Evolutionary conservation across 108 stramenopile genomes (phyloP).

Genomic region (Conticribra guillardii): DNA sequence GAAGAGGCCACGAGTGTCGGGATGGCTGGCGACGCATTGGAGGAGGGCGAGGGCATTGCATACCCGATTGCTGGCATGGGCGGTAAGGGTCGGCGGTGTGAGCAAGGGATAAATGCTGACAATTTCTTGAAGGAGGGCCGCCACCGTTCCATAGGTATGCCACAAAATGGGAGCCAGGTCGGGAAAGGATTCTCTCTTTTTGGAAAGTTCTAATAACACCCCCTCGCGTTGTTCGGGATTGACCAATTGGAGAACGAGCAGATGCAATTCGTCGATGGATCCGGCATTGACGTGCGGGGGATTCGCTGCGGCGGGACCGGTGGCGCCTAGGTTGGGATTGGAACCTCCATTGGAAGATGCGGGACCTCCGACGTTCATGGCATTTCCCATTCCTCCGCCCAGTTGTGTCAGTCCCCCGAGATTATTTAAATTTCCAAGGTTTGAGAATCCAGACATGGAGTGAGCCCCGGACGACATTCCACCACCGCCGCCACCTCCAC

Average conservation of each 20-base stretch:
- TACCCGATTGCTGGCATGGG: conserved; percentile 95
- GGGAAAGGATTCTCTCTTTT: conserved; percentile 95
- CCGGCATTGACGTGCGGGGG: not conserved
- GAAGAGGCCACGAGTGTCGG: conserved; percentile 94
- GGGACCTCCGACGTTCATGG: not conserved
- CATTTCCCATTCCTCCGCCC: not conserved
- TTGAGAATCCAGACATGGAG: not conserved
- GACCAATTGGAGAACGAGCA: conserved; percentile 75
- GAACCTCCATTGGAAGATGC: not conserved
- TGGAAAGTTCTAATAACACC: conserved; percentile 96
- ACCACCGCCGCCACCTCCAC: no score
- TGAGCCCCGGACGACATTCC: no score
- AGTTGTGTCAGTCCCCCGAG: not conserved
- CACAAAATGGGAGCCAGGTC: conserved; percentile 95
- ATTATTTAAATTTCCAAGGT: not conserved
- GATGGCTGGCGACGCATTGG: conserved; percentile 98
- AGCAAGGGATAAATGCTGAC: conserved; percentile 97
- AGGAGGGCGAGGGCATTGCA: conserved; percentile 99
- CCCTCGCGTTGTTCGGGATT: conserved; percentile 90
- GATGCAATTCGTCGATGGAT: conserved; percentile 77
- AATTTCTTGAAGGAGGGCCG: conserved; percentile 97
- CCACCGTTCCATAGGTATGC: conserved; percentile 81
- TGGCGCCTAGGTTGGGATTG: conserved; percentile 6
- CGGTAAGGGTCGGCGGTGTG: conserved; percentile 96
- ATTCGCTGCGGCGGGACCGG: not conserved